These are phyloP conservation scores for Lasiodiplodia gonubiensis DNA, from an alignment of 2,329 filamentous ascomycete genomes.

Conservation along the genomic window DNA sequence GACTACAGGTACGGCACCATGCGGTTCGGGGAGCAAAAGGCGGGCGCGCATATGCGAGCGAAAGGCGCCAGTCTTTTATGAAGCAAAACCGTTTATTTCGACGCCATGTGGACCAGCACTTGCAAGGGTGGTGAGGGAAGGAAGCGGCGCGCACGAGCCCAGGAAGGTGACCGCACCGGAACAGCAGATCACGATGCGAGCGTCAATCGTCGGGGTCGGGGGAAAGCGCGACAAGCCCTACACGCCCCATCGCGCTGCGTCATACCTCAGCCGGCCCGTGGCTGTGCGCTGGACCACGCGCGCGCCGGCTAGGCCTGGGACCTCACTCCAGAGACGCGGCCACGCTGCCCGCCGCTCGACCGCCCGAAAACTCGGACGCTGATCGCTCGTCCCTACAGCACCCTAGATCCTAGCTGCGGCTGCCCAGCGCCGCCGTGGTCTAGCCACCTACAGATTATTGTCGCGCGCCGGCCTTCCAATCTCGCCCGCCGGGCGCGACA, in stretches of 20 bases:
- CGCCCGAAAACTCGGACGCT: conserved; percentile 38
- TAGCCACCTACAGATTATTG: conserved; percentile 21
- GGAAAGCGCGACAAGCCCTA: conserved; percentile 23
- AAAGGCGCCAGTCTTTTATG: conserved; percentile 27
- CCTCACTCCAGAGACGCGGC: conserved; percentile 1
- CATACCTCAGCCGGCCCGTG: conserved; percentile 17
- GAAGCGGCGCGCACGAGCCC: conserved; percentile 25
- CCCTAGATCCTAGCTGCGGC: conserved; percentile 19
- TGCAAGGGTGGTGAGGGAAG: conserved; percentile 27
- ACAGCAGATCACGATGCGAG: conserved; percentile 26
- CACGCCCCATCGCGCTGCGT: conserved; percentile 25
- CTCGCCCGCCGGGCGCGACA: conserved; percentile 11
- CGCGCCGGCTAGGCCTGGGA: conserved; percentile 6
- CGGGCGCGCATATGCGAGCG: conserved; percentile 25
- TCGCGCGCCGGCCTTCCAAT: conserved; percentile 16
- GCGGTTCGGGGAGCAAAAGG: conserved; percentile 22
- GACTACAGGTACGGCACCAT: conserved; percentile 26
- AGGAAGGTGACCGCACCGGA: conserved; percentile 25
- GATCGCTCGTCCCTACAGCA: conserved; percentile 29
- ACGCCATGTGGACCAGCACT: conserved; percentile 27
- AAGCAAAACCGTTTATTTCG: conserved; percentile 27
- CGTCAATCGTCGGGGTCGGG: conserved; percentile 26
- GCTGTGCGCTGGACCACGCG: conserved; percentile 24
- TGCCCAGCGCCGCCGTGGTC: conserved; percentile 14
- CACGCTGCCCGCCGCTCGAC: conserved; percentile 39